Evolutionary conservation across 2,329 filamentous ascomycete genomes (phyloP).

Genomic region (Alternaria burnsii): DNA sequence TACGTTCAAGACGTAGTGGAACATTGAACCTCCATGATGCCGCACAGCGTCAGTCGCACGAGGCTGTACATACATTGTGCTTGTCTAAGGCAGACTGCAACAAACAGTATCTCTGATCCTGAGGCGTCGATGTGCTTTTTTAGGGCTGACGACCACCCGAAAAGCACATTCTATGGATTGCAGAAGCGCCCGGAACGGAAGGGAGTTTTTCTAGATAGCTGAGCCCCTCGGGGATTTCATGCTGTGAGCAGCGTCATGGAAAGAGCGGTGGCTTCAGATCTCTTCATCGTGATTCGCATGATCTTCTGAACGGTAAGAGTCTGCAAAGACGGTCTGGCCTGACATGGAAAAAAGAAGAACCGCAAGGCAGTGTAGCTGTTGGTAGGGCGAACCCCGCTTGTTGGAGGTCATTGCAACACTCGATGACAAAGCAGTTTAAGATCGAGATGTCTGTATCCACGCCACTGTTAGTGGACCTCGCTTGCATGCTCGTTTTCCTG

Average conservation of each 20-base stretch:
- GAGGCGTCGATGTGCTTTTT: background rate
- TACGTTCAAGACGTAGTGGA: slow-evolving; percentile 1
- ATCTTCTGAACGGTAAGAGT: background rate
- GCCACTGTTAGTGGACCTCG: background rate
- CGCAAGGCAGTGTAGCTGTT: background rate
- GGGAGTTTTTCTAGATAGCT: background rate
- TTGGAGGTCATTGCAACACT: background rate
- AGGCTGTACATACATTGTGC: slow-evolving; percentile 8
- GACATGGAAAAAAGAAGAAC: background rate
- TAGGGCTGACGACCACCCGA: slow-evolving; percentile 5
- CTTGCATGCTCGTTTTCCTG: background rate
- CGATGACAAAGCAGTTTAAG: background rate
- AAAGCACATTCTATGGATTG: background rate
- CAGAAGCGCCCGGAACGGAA: slow-evolving; percentile 8
- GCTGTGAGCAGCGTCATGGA: background rate
- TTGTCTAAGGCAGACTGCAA: slow-evolving; percentile 17
- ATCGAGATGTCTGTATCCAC: background rate
- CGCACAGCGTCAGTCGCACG: slow-evolving; percentile 3
- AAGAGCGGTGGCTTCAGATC: slow-evolving; percentile 5
- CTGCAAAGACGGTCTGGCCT: background rate
- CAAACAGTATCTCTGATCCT: background rate
- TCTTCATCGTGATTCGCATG: background rate
- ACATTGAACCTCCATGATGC: slow-evolving; percentile 8
- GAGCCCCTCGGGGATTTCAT: slow-evolving; percentile 12
- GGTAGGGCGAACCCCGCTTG: background rate